These are phyloP conservation scores for Stemphylium lycopersici DNA, from an alignment of 2,329 filamentous ascomycete species.

Conservation along the genomic window DNA sequence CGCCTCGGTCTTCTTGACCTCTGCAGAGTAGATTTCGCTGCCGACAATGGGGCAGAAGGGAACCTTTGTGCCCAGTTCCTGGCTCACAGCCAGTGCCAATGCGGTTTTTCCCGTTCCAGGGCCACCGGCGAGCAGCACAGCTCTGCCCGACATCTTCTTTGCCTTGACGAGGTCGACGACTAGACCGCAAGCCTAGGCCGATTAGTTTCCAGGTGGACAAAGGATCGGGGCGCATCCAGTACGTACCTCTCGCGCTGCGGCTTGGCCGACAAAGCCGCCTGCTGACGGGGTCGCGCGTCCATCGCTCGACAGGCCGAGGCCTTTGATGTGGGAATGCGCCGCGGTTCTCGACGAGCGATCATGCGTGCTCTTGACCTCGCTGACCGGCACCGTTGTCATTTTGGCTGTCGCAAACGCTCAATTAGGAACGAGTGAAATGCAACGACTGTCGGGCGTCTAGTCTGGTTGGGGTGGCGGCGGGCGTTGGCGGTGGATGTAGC, in stretches of 20 bases:
- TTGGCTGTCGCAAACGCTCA: conserved; percentile 22
- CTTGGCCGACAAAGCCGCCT: conserved; percentile 85
- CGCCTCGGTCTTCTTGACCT: conserved; percentile 99
- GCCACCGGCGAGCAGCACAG: conserved; percentile 89
- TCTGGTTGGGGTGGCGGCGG: neutral
- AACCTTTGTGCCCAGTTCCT: conserved; percentile 97
- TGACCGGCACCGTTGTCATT: conserved; percentile 56
- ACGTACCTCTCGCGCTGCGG: conserved; percentile 81
- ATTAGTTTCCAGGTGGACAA: conserved; percentile 15
- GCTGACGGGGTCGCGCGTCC: conserved; percentile 78
- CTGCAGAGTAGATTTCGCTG: conserved; percentile 95
- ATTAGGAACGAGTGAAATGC: neutral
- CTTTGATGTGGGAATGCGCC: conserved; percentile 97
- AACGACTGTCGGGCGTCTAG: neutral
- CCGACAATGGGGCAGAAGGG: conserved; percentile 98
- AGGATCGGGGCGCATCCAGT: neutral
- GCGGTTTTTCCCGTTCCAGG: conserved; percentile 96
- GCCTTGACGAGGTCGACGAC: conserved; percentile 94
- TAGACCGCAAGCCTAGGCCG: conserved; percentile 80
- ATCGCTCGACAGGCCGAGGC: conserved; percentile 82
- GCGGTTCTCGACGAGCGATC: conserved; percentile 83
- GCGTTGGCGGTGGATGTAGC: conserved; percentile 4
- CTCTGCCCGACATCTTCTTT: conserved; percentile 97
- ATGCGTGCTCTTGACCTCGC: conserved; percentile 93
- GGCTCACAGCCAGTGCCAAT: conserved; percentile 90